Base-by-base conservation (phyloP, 2,329 filamentous ascomycete species). In the Balansia obtecta region DNA sequence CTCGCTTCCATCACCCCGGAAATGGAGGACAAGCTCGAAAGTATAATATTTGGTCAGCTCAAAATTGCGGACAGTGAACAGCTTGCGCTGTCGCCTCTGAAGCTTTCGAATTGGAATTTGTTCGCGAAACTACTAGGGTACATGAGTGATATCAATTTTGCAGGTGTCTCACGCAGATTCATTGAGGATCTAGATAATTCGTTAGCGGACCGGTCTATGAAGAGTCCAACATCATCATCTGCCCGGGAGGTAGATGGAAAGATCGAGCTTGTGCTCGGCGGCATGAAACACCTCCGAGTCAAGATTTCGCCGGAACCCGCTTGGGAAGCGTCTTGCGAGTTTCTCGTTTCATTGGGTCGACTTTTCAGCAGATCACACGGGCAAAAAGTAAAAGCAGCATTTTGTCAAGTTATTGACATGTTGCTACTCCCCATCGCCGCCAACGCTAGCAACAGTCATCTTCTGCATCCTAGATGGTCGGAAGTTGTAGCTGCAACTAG, bases 31-130 rank as follows among this genome's bases (percentile, higher is more conserved):
- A 91, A 94, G 57, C 74, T 98, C 4, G 91, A 97, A 63, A 88
- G 84, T 55, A 95, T 98, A 53, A 95, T 98, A 50, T 98, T 97
- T 65, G 85, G 85, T n/a, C 93, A 97, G 65, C 75, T 98, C 10
- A 94, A 90, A 61, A 86, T 85, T 44, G 85, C 89, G 8, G 90
- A 97, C 53, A 82, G 86, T 0, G 88, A 95, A 8, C 82, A 90
- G 60, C 71, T 91, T 3, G 73, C 82, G 54, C 74, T 83, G 9
- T 95, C 89, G 0, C 83, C 87, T 0, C 72, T 97, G 22, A 88
- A 89, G 56, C 82, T 93, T 67, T 87, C 93, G 13, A 98, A 98
- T 60, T 98, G 91, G 91, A 86, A 88, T 52, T 82, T 98, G 2
- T 96, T 96, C 64, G 85, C 88, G 18, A 87, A 95, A 60, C 73